These are phyloP conservation scores for Termitomyces sp. DNA, from an alignment of 768 basidiomycete genomes.

Conservation along the genomic window DNA sequence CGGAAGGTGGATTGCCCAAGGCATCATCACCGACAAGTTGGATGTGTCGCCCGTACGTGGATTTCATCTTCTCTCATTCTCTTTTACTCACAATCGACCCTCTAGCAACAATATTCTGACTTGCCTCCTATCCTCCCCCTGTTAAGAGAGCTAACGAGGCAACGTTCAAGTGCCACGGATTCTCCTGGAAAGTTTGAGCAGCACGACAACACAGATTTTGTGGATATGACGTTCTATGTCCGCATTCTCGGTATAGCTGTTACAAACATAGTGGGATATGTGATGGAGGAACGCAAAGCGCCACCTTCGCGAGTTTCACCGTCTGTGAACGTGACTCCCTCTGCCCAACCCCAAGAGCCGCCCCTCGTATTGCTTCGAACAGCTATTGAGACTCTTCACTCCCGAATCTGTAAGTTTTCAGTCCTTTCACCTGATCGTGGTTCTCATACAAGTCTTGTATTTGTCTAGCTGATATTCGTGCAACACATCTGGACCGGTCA, in stretches of 20 bases:
- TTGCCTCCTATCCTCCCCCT: slow-evolving; percentile 52
- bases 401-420: slow-evolving; percentile 52
- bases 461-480: slow-evolving; percentile 62
- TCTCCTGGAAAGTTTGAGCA: slow-evolving; percentile 48
- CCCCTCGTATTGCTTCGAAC: slow-evolving; percentile 47
- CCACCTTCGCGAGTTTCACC: slow-evolving; percentile 10
- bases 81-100: slow-evolving; percentile 6
- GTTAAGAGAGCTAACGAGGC: slow-evolving; percentile 42
- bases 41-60: slow-evolving; percentile 21
- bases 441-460: not conserved
- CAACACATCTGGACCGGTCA: slow-evolving; percentile 73
- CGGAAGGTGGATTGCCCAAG: slow-evolving; percentile 54
- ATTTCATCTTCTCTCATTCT: not conserved
- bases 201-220: slow-evolving; percentile 55
- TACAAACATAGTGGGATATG: slow-evolving; percentile 55
- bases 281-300: slow-evolving; percentile 39
- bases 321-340: slow-evolving; percentile 15
- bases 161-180: slow-evolving; percentile 20
- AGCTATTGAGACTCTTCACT: slow-evolving; percentile 51
- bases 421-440: not conserved
- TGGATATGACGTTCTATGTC: slow-evolving; percentile 52
- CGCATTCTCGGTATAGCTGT: slow-evolving; percentile 58
- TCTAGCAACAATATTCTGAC: slow-evolving; percentile 37
- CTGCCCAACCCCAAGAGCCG: slow-evolving; percentile 27
- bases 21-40: slow-evolving; percentile 34